Base-by-base conservation (phyloP, 495 filamentous ascomycete genomes). In the Neurospora sp. region DNA sequence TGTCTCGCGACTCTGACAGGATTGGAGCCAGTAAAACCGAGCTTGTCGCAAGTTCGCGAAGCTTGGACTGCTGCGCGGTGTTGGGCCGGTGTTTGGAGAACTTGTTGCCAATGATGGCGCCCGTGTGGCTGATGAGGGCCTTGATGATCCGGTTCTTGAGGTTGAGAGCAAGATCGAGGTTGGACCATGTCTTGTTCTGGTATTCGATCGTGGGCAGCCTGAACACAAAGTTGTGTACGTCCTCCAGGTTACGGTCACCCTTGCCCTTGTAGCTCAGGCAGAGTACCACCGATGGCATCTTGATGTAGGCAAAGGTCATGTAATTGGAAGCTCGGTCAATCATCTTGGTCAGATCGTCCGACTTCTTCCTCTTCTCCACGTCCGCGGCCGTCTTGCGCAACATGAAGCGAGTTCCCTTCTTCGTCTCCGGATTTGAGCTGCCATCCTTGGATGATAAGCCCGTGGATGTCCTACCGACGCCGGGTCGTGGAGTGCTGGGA, bases 121-220 rank as follows among this genome's bases (percentile, higher is more conserved):
- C 95, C 3, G 94, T 93, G 80, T 99, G 96, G 39, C 93, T 95
- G 77, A 99, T 94, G 27, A 99, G 87, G 1, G 96, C 96, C 77
- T 91, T 91, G 80, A 97, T 96, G 75, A 98, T 92, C 71, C 96
- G 94, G 75, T 92, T 93, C 86, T 99, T 98, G 65, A 99, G 84
- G 22, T 92, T 90, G 69, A 98, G 84, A 1, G 95, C 94, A 12
- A 99, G 88, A 74, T 99, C 96, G 8, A 98, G 89, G 79, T 98
- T 98, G 20, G 95, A 98, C 96, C 96, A 99, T 10, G 94, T 98
- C 83, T 98, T 98, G 84, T 99, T 98, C 69, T 93, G 88, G 80
- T 97, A 98, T 79, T 99, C 96, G 45, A 99, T 89, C 17, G 92
- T 91, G 8, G 96, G 96, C 78, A 99, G 89, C 22, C 94, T 90